Base-by-base conservation (phyloP, 192 early-diverging fungal genomes). In the Spizellomyces punctatus region DNA sequence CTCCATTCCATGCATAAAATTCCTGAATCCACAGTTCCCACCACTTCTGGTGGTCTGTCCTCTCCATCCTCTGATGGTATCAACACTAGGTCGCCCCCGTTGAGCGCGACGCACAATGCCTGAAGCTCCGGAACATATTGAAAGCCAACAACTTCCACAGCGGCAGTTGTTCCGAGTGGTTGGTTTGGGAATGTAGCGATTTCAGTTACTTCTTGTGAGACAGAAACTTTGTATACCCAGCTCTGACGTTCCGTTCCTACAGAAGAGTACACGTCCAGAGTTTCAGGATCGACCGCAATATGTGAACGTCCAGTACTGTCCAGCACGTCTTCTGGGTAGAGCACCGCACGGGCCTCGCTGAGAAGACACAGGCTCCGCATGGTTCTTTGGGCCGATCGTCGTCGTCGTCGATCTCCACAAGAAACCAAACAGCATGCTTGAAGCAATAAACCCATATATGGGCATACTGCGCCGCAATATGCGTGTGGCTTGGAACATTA, bases 1-100 rank as follows among this genome's bases (percentile, higher is more conserved):
- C 91, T 93, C 95, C 92, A 95, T 46, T 77, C 80, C 80, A 92
- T 88, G 60, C 83, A 81, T 22, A 77, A 68, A 36, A 95, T 89
- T 12, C 92, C 91, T 12, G 83, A 80, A 66, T 94, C 94, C 4
- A 95, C 86, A 21, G 80, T 77, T 21, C 94, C 94, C 5, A 95
- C 90, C 47, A 86, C 73, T 61, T 78, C 83, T 8, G 73, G 45
- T 62, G 82, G 75, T 67, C 16, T 8, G 10, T 55, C 52, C 49
- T 19, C 68, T 10, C 46, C 0, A 57, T 16, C 5, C 46, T 69
- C 47, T 19, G 61, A 59, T 7, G 63, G 44, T 19, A 84, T 56
- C 0, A 78, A 63, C 12, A 78, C 76, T 42, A 88, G 83, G 17
- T 86, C 83, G 22, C 87, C 87, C 6, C 78, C 77, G 5, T 44